These are phyloP conservation scores for Phytophthora cajani DNA, from an alignment of 352 stramenopile species.

Conservation along the genomic window DNA sequence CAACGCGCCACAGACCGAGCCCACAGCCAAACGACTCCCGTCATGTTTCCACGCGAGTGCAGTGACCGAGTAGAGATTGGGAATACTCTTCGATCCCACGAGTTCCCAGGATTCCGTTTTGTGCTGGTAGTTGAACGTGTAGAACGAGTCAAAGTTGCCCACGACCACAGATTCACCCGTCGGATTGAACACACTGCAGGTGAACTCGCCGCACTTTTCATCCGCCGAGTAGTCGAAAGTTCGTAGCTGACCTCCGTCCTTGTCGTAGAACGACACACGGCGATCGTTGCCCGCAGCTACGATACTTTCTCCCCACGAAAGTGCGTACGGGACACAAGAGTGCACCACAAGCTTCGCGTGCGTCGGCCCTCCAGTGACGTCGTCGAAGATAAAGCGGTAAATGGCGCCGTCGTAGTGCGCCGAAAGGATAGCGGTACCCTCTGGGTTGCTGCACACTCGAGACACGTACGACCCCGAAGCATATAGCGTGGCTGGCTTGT, in stretches of 20 bases:
- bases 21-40: slow-evolving; percentile 89
- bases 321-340: slow-evolving; percentile 88
- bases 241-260: slow-evolving; percentile 79
- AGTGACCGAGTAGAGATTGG: slow-evolving; percentile 94
- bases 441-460: slow-evolving; percentile 83
- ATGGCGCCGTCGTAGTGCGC: slow-evolving; percentile 93
- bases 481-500: slow-evolving; percentile 94
- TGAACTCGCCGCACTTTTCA: slow-evolving; percentile 86
- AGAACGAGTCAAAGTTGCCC: slow-evolving; percentile 95
- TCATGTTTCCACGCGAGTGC: slow-evolving; percentile 93
- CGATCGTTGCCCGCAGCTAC: slow-evolving; percentile 92
- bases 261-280: slow-evolving; percentile 93
- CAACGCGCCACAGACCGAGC: slow-evolving; percentile 90
- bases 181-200: slow-evolving; percentile 85
- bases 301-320: slow-evolving; percentile 92
- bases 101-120: slow-evolving; percentile 89
- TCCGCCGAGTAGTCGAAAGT: slow-evolving; percentile 93
- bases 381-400: slow-evolving; percentile 93
- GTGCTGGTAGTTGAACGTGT: slow-evolving; percentile 89
- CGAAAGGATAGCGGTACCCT: slow-evolving; percentile 90
- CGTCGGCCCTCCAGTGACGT: slow-evolving; percentile 75
- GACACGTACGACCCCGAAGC: slow-evolving; percentile 84
- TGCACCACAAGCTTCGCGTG: slow-evolving; percentile 91
- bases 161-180: slow-evolving; percentile 93
- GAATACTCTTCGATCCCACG: slow-evolving; percentile 82